These are phyloP conservation scores for Pythium dissotocum DNA, from an alignment of 352 stramenopile species.

Conservation along the genomic window DNA sequence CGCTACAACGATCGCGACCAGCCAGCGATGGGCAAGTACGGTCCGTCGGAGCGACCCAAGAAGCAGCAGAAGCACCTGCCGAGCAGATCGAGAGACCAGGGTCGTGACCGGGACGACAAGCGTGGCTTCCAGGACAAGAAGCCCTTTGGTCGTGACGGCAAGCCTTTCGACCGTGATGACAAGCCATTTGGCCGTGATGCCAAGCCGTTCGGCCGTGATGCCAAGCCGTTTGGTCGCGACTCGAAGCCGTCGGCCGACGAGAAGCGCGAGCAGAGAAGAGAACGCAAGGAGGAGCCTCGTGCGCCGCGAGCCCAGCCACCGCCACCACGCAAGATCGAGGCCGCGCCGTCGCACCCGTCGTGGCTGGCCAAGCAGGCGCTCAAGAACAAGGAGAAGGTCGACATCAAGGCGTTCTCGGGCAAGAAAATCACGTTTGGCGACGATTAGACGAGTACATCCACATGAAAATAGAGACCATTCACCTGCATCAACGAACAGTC, in stretches of 20 bases:
- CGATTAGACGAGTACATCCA: conserved; percentile 26
- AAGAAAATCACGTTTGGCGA: conserved; percentile 86
- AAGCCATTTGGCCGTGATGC: too few species aligned
- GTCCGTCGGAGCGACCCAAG: conserved; percentile 74
- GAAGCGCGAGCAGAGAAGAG: conserved; percentile 23
- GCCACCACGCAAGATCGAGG: conserved; percentile 25
- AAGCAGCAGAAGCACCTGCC: conserved; percentile 50
- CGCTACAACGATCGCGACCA: conserved; percentile 27
- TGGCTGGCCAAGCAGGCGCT: conserved; percentile 80
- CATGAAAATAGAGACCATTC: conserved; percentile 3
- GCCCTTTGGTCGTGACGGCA: background rate
- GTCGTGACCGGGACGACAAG: conserved; percentile 11
- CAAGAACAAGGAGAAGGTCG: conserved; percentile 81
- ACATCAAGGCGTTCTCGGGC: conserved; percentile 65
- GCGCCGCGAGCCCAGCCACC: conserved; percentile 8
- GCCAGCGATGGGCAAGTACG: conserved; percentile 52
- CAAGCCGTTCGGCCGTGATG: background rate
- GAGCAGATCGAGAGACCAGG: conserved; percentile 11
- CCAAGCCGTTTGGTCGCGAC: conserved; percentile 17
- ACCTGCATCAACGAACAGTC: background rate
- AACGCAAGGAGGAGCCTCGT: conserved; percentile 1
- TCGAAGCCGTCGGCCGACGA: conserved; percentile 24
- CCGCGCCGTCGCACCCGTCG: conserved; percentile 51
- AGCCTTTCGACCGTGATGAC: too few species aligned
- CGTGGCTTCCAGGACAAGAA: conserved; percentile 5